Evolutionary conservation across 2,329 filamentous ascomycete species (phyloP).

Genomic region (Thelonectria olida): DNA sequence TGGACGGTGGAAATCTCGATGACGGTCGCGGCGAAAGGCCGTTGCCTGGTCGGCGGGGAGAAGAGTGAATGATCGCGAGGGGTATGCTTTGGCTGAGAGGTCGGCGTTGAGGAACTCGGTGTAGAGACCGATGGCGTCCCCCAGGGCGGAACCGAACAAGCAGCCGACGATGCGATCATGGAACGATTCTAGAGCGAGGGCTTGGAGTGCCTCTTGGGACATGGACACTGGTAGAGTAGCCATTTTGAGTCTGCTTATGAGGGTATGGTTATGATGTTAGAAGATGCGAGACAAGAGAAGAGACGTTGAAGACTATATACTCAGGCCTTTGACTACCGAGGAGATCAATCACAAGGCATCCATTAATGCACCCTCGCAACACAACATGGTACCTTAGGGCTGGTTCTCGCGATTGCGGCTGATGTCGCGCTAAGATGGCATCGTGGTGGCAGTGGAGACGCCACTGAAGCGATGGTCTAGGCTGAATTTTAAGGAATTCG

Average conservation of each 20-base stretch:
- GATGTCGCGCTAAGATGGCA: constrained; percentile 20
- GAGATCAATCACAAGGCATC: constrained; percentile 15
- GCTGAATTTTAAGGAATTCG: neutral
- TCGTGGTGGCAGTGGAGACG: constrained; percentile 32
- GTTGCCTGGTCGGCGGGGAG: constrained; percentile 47
- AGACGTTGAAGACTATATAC: neutral
- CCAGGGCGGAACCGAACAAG: constrained; percentile 60
- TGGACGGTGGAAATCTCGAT: constrained; percentile 52
- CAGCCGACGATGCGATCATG: constrained; percentile 54
- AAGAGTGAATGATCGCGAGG: constrained; percentile 51
- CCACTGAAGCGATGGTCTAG: neutral
- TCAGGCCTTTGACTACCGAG: too few relatives aligned
- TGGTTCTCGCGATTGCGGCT: constrained; percentile 11
- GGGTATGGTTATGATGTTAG: neutral
- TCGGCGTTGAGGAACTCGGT: constrained; percentile 59
- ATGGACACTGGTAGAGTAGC: neutral
- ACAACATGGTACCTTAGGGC: neutral
- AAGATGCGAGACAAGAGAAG: neutral
- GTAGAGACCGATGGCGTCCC: constrained; percentile 64
- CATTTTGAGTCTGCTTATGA: neutral
- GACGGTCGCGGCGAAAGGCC: constrained; percentile 53
- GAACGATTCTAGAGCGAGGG: constrained; percentile 33
- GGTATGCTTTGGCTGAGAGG: constrained; percentile 48
- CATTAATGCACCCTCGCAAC: constrained; percentile 16
- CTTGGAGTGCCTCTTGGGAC: constrained; percentile 24